Percentiles rank a stretch among this genome's conserved stretches.
These are phyloP conservation scores for Liquidambar formosana DNA, from an alignment of 164 flowering plant species.

Conservation along the genomic window DNA sequence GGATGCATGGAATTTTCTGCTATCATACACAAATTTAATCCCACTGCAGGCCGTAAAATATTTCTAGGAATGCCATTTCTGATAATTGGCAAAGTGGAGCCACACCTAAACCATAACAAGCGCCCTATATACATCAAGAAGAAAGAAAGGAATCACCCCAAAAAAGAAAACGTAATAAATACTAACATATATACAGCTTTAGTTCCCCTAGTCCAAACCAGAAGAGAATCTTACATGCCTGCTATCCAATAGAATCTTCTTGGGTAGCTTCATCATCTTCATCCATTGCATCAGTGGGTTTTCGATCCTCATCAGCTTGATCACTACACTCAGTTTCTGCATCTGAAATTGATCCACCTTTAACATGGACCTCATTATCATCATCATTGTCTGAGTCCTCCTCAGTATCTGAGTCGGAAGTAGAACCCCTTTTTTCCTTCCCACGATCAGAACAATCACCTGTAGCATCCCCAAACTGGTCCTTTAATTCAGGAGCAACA, in stretches of 20 bases:
- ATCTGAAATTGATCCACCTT: conserved; percentile 39
- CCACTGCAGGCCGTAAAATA: too few species aligned
- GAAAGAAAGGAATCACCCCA: neutral
- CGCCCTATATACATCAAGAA: too few species aligned
- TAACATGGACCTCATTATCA: conserved; percentile 18
- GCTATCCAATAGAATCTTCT: conserved; percentile 55
- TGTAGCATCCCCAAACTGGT: conserved; percentile 37
- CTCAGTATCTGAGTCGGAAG: conserved; percentile 63
- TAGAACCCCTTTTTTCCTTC: conserved; percentile 22
- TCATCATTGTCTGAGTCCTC: conserved; percentile 36
- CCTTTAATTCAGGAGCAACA: conserved; percentile 71
- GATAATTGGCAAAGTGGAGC: too few species aligned
- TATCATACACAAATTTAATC: too few species aligned
- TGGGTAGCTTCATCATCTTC: conserved; percentile 57
- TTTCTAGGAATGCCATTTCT: too few species aligned
- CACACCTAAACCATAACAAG: too few species aligned
- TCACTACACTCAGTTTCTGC: conserved; percentile 46
- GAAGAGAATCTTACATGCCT: neutral
- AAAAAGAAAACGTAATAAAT: neutral
- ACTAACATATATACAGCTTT: neutral
- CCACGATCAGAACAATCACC: conserved; percentile 16
- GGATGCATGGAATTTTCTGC: too few species aligned
- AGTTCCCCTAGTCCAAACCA: too few species aligned
- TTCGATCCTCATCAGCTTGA: conserved; percentile 23
- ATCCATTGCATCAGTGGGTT: conserved; percentile 30